These are phyloP conservation scores for Talinum fruticosum DNA, from an alignment of 148 eudicot genomes.

Conservation along the genomic window DNA sequence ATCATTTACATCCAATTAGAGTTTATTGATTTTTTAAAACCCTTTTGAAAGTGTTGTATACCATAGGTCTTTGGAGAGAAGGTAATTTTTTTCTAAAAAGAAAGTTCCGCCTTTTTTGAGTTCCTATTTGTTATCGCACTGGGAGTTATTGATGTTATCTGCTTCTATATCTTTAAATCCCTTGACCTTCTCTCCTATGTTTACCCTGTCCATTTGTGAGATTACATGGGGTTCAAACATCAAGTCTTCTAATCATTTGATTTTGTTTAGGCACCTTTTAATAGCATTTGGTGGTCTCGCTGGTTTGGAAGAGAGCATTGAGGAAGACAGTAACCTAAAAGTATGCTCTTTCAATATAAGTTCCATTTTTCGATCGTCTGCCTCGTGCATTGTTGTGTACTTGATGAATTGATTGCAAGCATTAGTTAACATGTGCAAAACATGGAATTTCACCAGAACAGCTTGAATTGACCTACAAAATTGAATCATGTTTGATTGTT, in stretches of 20 bases:
- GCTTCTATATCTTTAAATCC: too few species aligned
- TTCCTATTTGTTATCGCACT: too few species aligned
- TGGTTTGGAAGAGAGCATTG: constrained; percentile 94
- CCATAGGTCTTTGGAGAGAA: too few species aligned
- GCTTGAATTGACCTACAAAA: not conserved
- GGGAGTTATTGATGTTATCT: too few species aligned
- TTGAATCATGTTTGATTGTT: not conserved
- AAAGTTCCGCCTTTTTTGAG: too few species aligned
- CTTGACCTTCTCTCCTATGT: not conserved
- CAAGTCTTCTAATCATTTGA: constrained; percentile 7
- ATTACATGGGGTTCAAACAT: not conserved
- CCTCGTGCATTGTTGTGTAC: not conserved
- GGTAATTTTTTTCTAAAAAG: too few species aligned
- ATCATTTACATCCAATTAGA: too few species aligned
- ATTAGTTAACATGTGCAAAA: not conserved
- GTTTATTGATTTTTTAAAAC: too few species aligned
- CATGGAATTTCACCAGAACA: not conserved
- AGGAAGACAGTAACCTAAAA: constrained; percentile 71
- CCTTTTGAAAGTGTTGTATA: too few species aligned
- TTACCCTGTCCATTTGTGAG: constrained; percentile 11
- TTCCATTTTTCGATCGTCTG: not conserved
- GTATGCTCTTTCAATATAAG: constrained; percentile 28
- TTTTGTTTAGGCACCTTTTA: constrained; percentile 64
- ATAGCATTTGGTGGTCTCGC: constrained; percentile 97
- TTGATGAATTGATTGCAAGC: constrained; percentile 7